These are phyloP conservation scores for Calonectria montana DNA, from an alignment of 2,329 filamentous ascomycete species.

Conservation along the genomic window DNA sequence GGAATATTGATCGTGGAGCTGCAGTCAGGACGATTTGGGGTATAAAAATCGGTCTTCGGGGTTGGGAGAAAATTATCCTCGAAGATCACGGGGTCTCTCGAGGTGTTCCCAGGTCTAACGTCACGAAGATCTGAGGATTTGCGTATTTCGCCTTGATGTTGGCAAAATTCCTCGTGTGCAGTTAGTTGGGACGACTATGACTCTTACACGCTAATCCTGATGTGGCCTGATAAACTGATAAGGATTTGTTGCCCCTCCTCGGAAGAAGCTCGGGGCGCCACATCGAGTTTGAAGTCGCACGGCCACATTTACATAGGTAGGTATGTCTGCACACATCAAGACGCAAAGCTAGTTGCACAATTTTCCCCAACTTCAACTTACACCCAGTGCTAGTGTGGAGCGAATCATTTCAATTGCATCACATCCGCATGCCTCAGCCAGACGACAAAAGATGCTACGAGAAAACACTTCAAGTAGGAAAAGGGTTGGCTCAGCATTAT, in stretches of 20 bases:
- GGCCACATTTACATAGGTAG: conserved; percentile 1
- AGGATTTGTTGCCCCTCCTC: conserved; percentile 50
- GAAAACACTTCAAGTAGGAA: too few relatives aligned
- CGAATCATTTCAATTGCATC: too few relatives aligned
- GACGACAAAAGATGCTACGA: too few relatives aligned
- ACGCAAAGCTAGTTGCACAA: background rate
- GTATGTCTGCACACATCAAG: background rate
- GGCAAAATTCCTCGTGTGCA: conserved; percentile 59
- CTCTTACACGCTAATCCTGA: conserved; percentile 53
- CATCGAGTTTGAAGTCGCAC: background rate
- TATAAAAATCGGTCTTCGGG: conserved; percentile 23
- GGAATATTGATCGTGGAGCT: conserved; percentile 34
- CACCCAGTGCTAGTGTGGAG: too few relatives aligned
- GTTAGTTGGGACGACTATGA: conserved; percentile 49
- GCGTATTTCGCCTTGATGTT: conserved; percentile 49
- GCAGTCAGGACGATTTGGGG: conserved; percentile 24
- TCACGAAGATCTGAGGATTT: conserved; percentile 36
- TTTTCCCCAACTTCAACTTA: too few relatives aligned
- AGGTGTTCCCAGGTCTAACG: conserved; percentile 34
- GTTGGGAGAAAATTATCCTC: conserved; percentile 36
- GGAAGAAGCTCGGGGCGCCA: conserved; percentile 43
- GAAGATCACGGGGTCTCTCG: conserved; percentile 25
- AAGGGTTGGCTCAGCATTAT: too few relatives aligned
- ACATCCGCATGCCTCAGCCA: too few relatives aligned
- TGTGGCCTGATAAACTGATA: conserved; percentile 53